A percentile compares a stretch with the other conserved stretches of the same genome.
These are phyloP conservation scores for Solanum hybrid DNA, from an alignment of 305 asterid genomes.

Conservation along the genomic window DNA sequence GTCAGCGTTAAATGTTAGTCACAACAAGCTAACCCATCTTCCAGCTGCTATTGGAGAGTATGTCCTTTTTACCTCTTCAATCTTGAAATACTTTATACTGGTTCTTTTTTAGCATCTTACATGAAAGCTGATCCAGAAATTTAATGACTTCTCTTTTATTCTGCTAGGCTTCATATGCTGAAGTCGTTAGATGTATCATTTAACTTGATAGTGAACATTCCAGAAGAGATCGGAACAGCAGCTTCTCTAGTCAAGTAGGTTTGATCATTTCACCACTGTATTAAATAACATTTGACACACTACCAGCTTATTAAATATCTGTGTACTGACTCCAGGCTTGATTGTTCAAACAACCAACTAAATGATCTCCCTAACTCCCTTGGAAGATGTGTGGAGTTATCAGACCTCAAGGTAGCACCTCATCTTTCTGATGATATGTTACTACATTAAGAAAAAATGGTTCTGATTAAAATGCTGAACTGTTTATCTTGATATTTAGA, in stretches of 20 bases:
- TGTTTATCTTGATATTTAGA: not conserved
- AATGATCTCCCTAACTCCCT: slow-evolving; percentile 67
- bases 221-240: slow-evolving; percentile 75
- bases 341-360: slow-evolving; percentile 76
- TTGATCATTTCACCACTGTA: slow-evolving; percentile 9
- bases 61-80: slow-evolving; percentile 13
- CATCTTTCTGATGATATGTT: not conserved
- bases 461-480: not conserved
- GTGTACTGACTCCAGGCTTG: slow-evolving; percentile 50
- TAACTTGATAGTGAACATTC: slow-evolving; percentile 55
- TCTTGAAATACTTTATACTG: not conserved
- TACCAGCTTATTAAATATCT: slow-evolving; percentile 12
- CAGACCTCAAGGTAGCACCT: slow-evolving; percentile 72
- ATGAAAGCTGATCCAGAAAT: not conserved
- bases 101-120: slow-evolving; percentile 8
- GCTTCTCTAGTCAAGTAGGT: slow-evolving; percentile 81
- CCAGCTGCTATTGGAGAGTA: slow-evolving; percentile 97
- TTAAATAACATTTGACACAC: slow-evolving; percentile 6
- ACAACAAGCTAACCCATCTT: slow-evolving; percentile 70
- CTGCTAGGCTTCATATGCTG: slow-evolving; percentile 68
- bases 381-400: slow-evolving; percentile 53
- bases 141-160: not conserved
- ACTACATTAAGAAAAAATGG: not conserved
- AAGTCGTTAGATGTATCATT: slow-evolving; percentile 70
- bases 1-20: slow-evolving; percentile 65